Base-by-base conservation (phyloP, 768 basidiomycete species). In the Clitopilus passeckerianus region DNA sequence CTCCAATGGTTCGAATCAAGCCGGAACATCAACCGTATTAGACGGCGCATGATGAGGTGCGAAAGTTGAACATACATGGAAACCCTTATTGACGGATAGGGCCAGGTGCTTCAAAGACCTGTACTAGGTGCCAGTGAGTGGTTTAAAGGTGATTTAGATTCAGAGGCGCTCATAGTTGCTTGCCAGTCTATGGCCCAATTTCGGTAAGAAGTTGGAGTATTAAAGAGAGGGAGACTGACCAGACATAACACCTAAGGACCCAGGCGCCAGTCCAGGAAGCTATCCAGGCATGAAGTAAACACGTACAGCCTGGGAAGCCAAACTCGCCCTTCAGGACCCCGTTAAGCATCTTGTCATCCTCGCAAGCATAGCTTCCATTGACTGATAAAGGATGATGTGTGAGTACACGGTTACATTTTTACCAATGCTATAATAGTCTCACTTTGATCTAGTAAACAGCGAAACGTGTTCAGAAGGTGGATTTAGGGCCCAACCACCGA, bases 311-410 rank as follows among this genome's bases (percentile, higher is more conserved):
- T 50, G 84, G 84, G 72, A 89, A 90, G 1, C 80, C 86, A 55
- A 85, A 79, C 65, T 90, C 86, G 33, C 76, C 74, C 68, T 90
- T 89, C 54, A 89, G 68, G 4, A 88, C 70, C n/a, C 80, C 81
- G 58, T 85, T 87, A 57, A 87, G 66, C 20, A 74, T 74, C 61
- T 82, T 80, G 66, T 81, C 75, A 60, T 86, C 86, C 66, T 89
- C 85, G 65, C 86, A 87, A 0, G 87, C 82, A 58, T 75, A 87
- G 4, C 81, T 84, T 9, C 82, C 73, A 55, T 86, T 86, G 68
- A 86, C 73, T 74, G 16, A 18, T 10, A 9, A 18, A 2, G 20
- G n/a, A 34, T 23, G 37, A 9, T 30, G 6, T 23, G 35, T 41
- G 10, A 24, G 35, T 46, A 23, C 7, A 22, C 7, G 23, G 30